Percentiles rank a stretch among this genome's conserved stretches.
phyloP scores from a whole-genome alignment of 768 basidiomycete genomes.

The Amylocystis lapponica region DNA sequence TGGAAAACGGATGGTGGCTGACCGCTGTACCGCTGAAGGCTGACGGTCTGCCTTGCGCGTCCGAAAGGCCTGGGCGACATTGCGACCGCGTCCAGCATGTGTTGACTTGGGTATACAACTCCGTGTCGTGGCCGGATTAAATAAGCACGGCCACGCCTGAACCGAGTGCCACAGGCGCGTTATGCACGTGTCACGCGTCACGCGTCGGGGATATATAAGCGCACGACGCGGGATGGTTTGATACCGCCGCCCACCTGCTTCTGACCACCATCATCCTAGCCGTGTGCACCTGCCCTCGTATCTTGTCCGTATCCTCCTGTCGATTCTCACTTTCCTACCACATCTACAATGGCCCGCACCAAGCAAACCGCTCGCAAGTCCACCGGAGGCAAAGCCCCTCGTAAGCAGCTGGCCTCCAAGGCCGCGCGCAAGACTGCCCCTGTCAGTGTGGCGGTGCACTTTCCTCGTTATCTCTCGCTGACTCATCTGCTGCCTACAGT shows the following conservation, averaged over 20 bases:
- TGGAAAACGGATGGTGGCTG: no score
- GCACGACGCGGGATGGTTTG: constrained; percentile 16
- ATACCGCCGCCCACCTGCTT: constrained; percentile 13
- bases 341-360: constrained; percentile 56
- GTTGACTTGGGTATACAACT: no score
- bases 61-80: no score
- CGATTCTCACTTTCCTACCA: constrained; percentile 1
- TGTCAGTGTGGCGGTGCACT: constrained; percentile 13
- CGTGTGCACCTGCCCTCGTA: not conserved
- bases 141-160: not conserved
- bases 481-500: constrained; percentile 21
- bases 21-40: no score
- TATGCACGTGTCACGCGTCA: constrained; percentile 18
- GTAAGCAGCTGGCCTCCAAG: constrained; percentile 40
- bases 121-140: not conserved
- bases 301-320: not conserved
- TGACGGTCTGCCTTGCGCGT: not conserved
- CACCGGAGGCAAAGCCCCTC: constrained; percentile 48
- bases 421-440: constrained; percentile 38
- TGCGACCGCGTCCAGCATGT: no score
- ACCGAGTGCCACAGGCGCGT: constrained; percentile 15
- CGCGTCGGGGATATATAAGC: constrained; percentile 23
- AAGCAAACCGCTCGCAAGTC: constrained; percentile 77
- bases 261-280: constrained; percentile 21
- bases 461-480: not conserved